These are phyloP conservation scores for Lipomyces yamadae DNA, from an alignment of 805 yeast genomes.

Conservation along the genomic window DNA sequence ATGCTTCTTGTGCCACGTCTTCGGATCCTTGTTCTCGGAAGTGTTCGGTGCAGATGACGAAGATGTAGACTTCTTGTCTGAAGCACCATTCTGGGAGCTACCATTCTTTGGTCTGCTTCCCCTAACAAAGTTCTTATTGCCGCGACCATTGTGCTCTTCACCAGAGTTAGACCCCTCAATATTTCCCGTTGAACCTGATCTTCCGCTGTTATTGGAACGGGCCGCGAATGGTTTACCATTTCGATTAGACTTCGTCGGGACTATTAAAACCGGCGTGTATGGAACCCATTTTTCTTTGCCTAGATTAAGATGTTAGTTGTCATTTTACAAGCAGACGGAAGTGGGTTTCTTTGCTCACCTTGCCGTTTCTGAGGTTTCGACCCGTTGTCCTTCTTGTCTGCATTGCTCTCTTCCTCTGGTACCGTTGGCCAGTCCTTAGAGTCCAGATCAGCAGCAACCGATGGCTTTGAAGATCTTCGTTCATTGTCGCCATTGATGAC, in stretches of 20 bases:
- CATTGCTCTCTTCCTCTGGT: slow-evolving; percentile 38
- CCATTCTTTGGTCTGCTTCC: slow-evolving; percentile 36
- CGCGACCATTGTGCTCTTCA: slow-evolving; percentile 20
- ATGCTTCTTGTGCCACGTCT: slow-evolving; percentile 22
- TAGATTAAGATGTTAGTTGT: slow-evolving; percentile 23
- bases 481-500: slow-evolving; percentile 41
- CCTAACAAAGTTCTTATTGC: slow-evolving; percentile 22
- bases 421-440: slow-evolving; percentile 49
- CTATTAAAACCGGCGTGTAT: slow-evolving; percentile 61
- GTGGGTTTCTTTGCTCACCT: slow-evolving; percentile 12
- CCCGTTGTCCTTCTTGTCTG: slow-evolving; percentile 24
- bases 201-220: slow-evolving; percentile 18
- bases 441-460: slow-evolving; percentile 35
- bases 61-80: slow-evolving; percentile 25
- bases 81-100: slow-evolving; percentile 24
- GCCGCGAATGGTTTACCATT: slow-evolving; percentile 43
- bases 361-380: slow-evolving; percentile 26
- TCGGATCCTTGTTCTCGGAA: slow-evolving; percentile 16
- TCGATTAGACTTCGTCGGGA: slow-evolving; percentile 38
- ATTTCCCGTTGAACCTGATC: slow-evolving; percentile 6
- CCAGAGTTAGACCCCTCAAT: slow-evolving; percentile 17
- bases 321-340: background rate
- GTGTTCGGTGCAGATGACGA: slow-evolving; percentile 16
- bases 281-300: slow-evolving; percentile 77
- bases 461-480: slow-evolving; percentile 38